Evolutionary conservation across 2,329 filamentous ascomycete species (phyloP), one percentile per base, ranked within the genome.

Genomic region (Immersiporthe knoxdaviesiana): DNA sequence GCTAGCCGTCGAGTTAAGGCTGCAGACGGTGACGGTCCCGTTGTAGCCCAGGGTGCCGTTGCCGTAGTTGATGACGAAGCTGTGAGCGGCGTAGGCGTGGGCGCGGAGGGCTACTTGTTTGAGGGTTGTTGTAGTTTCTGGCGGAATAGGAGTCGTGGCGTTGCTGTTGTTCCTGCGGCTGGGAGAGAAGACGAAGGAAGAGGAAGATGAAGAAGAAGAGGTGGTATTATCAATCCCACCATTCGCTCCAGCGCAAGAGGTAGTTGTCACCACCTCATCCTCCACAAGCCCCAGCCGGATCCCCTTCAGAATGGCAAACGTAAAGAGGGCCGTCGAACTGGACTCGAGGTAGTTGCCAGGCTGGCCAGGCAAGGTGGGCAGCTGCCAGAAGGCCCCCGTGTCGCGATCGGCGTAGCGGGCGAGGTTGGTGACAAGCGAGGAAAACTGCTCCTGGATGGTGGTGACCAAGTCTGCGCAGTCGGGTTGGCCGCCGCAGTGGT

Each of bases 321-420:
- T 79, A 72, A 88, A 89, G 83, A 90, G 87, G 3, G 85, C 86
- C 1, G 84, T 84, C 10, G 83, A 87, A 41, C 85, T 87, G 44
- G 84, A 85, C 78, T 90, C 86, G 62, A 90, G 84, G 75, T 87
- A 90, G 76, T 90, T 90, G 2, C 85, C 86, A 60, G 81, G 72
- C 52, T 76, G 73, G 1, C 81, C 82, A 0, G 82, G 80, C 67
- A 84, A 83, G 35, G 80, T 76, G 68, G 82, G 79, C 72, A 89
- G 79, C 65, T 88, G 77, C 84, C 85, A 89, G 86, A 87, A 90
- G 8, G 84, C 86, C 0, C 85, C 84, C 6, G 76, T 79, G 2
- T 72, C 72, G 14, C 73, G 72, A 67, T 85, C 83, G 30, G 82
- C 82, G 0, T 80, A 78, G 12, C 74, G 73, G 67, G 80, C 80